phyloP scores from a whole-genome alignment of 2,329 filamentous ascomycete species.

The Amesomyces nigricolor region DNA sequence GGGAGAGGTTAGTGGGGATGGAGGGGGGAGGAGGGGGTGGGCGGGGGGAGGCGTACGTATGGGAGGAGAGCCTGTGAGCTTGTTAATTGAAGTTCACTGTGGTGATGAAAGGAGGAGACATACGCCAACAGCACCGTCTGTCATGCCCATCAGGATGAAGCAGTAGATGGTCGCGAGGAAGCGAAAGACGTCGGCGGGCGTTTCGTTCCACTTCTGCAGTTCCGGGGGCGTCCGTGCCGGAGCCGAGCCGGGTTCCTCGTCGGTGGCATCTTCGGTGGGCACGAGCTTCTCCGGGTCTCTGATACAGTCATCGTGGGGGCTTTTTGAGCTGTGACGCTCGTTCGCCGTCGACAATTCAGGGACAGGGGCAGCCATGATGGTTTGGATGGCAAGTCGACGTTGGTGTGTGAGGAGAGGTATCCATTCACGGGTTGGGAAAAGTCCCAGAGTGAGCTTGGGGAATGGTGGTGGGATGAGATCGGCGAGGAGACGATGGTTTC shows the following conservation, averaged over 20 bases:
- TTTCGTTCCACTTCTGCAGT: slow-evolving; percentile 58
- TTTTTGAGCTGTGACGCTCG: not conserved
- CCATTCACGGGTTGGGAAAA: not conserved
- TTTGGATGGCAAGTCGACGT: not conserved
- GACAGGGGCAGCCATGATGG: slow-evolving; percentile 7
- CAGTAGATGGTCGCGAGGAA: slow-evolving; percentile 54
- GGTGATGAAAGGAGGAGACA: slow-evolving; percentile 25
- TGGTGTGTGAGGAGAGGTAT: not conserved
- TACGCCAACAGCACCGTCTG: slow-evolving; percentile 61
- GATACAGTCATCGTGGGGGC: not conserved
- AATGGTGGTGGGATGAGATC: no score
- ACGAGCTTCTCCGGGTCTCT: slow-evolving; percentile 12
- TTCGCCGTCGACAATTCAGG: not conserved
- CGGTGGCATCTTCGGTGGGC: slow-evolving; percentile 10
- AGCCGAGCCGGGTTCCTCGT: slow-evolving; percentile 18
- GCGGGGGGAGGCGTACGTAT: slow-evolving; percentile 33
- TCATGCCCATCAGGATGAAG: slow-evolving; percentile 62
- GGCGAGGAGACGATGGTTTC: no score
- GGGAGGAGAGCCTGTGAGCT: slow-evolving; percentile 43
- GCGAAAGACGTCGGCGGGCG: slow-evolving; percentile 52
- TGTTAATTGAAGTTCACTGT: no score
- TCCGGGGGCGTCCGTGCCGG: slow-evolving; percentile 17
- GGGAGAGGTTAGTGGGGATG: not conserved
- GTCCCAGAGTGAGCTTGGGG: not conserved
- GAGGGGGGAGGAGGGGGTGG: not conserved